phyloP scores from a whole-genome alignment of 2,329 filamentous ascomycete species.

The Nigrograna mackinnonii region DNA sequence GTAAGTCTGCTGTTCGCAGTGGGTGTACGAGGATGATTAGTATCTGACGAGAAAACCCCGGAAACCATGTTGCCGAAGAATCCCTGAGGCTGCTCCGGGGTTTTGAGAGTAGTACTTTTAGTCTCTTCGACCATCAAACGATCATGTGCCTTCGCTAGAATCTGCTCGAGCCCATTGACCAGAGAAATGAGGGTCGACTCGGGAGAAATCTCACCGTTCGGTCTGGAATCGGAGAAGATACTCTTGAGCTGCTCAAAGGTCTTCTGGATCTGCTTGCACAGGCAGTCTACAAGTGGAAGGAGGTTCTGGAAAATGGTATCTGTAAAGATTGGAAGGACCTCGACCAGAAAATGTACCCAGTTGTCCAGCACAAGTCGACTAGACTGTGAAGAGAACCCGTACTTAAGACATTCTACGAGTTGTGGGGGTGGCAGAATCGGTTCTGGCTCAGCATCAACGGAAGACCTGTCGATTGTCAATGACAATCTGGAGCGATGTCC shows the following conservation, averaged over 20 bases:
- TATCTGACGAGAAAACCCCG: constrained; percentile 82
- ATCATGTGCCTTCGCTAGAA: constrained; percentile 85
- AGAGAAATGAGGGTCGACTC: constrained; percentile 81
- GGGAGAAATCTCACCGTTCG: constrained; percentile 46
- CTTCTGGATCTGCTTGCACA: constrained; percentile 75
- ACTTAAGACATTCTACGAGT: constrained; percentile 82
- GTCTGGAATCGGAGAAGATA: constrained; percentile 57
- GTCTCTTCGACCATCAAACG: constrained; percentile 77
- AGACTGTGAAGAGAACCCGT: constrained; percentile 74
- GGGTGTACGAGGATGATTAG: constrained; percentile 73
- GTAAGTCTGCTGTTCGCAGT: constrained; percentile 94
- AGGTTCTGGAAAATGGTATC: constrained; percentile 87
- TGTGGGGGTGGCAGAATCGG: constrained; percentile 62
- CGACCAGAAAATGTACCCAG: constrained; percentile 85
- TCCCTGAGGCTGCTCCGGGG: constrained; percentile 79
- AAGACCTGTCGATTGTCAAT: constrained; percentile 28
- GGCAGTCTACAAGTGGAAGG: constrained; percentile 85
- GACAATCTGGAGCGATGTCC: constrained; percentile 34
- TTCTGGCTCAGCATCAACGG: constrained; percentile 36
- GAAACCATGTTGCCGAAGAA: constrained; percentile 96
- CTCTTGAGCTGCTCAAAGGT: constrained; percentile 73
- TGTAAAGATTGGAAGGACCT: constrained; percentile 82
- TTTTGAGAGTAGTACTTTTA: constrained; percentile 69
- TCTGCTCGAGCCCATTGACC: constrained; percentile 89
- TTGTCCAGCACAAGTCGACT: constrained; percentile 83